phyloP scores from a whole-genome alignment of 768 basidiomycete species.

The Mycena filopes region DNA sequence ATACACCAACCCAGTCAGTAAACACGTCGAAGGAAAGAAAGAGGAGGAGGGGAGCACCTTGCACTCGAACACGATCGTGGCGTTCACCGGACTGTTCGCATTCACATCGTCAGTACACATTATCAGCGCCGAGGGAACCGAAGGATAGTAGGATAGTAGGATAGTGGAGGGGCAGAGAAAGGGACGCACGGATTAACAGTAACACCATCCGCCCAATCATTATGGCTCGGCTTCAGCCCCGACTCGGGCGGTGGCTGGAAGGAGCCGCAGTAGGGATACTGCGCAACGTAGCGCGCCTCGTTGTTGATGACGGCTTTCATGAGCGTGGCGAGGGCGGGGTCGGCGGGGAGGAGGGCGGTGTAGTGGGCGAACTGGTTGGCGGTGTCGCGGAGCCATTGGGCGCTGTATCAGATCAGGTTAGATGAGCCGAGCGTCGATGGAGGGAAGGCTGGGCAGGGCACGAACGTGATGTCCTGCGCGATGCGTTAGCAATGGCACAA shows the following conservation, averaged over 20 bases:
- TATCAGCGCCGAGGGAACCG: too few relatives aligned
- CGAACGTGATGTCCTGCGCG: slow-evolving; percentile 77
- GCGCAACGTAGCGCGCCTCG: slow-evolving; percentile 76
- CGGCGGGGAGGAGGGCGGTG: slow-evolving; percentile 63
- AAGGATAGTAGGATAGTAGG: neutral
- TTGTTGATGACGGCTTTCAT: slow-evolving; percentile 88
- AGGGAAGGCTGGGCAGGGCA: too few relatives aligned
- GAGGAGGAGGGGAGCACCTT: slow-evolving; percentile 74
- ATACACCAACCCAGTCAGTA: slow-evolving; percentile 37
- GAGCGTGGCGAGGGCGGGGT: slow-evolving; percentile 67
- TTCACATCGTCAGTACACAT: too few relatives aligned
- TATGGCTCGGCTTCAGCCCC: slow-evolving; percentile 69
- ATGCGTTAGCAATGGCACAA: slow-evolving; percentile 6
- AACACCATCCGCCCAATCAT: slow-evolving; percentile 76
- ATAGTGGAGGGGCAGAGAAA: neutral
- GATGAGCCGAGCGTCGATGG: too few relatives aligned
- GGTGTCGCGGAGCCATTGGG: slow-evolving; percentile 87
- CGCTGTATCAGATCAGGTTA: slow-evolving; percentile 50
- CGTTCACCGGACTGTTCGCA: slow-evolving; percentile 79
- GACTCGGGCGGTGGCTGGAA: slow-evolving; percentile 87
- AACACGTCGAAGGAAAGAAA: too few relatives aligned
- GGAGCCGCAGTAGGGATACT: slow-evolving; percentile 83
- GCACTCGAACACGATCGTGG: slow-evolving; percentile 82
- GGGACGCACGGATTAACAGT: slow-evolving; percentile 75
- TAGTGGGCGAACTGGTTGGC: slow-evolving; percentile 87